A percentile compares a stretch with the other conserved stretches of the same genome.
Evolutionary conservation across 2,329 filamentous ascomycete species (phyloP).

Genomic region (Diaporthe eres): DNA sequence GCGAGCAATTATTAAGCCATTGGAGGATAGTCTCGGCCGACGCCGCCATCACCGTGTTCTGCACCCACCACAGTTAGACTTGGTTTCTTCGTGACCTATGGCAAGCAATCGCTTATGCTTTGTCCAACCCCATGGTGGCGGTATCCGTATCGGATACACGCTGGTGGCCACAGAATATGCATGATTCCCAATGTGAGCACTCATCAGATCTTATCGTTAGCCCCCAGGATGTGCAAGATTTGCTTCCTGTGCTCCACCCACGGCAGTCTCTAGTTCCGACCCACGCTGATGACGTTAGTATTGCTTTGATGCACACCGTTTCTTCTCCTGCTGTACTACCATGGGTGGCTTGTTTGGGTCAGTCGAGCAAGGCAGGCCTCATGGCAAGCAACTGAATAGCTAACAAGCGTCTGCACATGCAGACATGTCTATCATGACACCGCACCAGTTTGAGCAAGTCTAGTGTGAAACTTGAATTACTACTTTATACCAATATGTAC

Average conservation of each 20-base stretch:
- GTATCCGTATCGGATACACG: not conserved
- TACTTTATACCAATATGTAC: constrained; percentile 8
- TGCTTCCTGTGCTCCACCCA: not conserved
- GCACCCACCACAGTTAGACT: not conserved
- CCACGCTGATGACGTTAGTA: constrained; percentile 6
- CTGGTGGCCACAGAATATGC: not conserved
- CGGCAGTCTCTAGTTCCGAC: constrained; percentile 12
- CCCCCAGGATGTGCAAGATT: constrained; percentile 4
- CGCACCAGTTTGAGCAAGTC: not conserved
- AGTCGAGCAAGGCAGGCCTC: not conserved
- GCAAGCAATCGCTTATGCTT: too few species aligned
- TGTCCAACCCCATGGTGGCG: not conserved
- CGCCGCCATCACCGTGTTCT: not conserved
- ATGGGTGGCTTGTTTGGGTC: not conserved
- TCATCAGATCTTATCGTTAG: not conserved
- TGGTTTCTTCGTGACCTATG: not conserved
- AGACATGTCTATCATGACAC: not conserved
- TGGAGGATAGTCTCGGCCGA: not conserved
- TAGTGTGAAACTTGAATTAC: too few species aligned
- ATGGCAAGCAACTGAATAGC: not conserved
- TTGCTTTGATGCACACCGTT: not conserved
- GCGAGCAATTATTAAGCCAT: not conserved
- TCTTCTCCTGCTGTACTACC: not conserved
- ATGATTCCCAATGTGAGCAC: not conserved
- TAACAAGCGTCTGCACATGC: not conserved